Base-by-base conservation (phyloP, 805 yeast species). In the Hanseniaspora pseudoguilliermondii region DNA sequence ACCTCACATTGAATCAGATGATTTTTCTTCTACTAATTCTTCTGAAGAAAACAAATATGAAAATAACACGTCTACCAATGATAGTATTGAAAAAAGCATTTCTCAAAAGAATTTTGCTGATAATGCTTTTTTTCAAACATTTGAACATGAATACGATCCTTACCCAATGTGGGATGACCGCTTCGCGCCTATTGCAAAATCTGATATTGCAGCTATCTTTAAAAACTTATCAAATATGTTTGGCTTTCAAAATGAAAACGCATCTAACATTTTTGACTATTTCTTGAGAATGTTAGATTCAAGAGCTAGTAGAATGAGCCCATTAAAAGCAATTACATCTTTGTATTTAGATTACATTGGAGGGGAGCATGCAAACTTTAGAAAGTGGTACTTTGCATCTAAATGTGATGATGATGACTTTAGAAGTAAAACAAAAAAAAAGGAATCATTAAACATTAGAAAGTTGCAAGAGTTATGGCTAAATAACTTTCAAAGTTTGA, bases 281-380 rank as follows among this genome's bases (percentile, higher is more conserved):
- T 74, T 89, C 58, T 76, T 91, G 84, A 72, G 76, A 9, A 83
- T 85, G 65, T 73, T 91, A 58, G 96, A 91, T 63, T 90, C 97
- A 8, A 78, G 96, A 57, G 78, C 95, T 0, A 80, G 95, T 59
- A 77, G 97, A 59, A 79, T 83, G 76, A 68, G 81, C 1, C 85
- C 95, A 4, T 67, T 72, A 41, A 76, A 71, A 55, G 97, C 97
- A 0, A 71, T 90, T 56, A 65, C 80, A 2, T 79, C 93, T 0
- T 70, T 91, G 34, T 97, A 90, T 69, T 82, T 87, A 1, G 95
- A 90, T 59, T 91, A 91, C 68, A 86, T 91, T 60, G 97, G 96
- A 0, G 97, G 97, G 18, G 86, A 82, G 52, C 74, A 82, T 58
- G 79, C 97, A 3, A 90, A 90, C 69, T 91, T 83, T 69, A 79